Evolutionary conservation across 2,329 filamentous ascomycete species (phyloP).

Genomic region (Atkinsonella hypoxylon): DNA sequence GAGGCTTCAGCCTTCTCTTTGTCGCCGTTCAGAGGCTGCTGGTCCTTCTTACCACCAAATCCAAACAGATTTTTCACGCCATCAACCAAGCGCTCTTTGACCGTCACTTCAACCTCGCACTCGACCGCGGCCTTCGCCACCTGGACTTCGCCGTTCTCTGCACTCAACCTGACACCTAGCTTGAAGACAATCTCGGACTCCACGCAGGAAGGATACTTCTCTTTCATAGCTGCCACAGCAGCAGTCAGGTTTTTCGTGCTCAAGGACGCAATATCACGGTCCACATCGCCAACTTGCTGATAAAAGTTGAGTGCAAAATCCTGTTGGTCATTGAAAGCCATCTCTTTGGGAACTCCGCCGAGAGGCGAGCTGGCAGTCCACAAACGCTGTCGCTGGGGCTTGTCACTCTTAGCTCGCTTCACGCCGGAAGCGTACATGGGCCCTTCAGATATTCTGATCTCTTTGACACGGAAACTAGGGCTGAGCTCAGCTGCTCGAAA

Average conservation of each 20-base stretch:
- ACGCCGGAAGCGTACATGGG: conserved; percentile 63
- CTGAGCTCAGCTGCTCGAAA: conserved; percentile 89
- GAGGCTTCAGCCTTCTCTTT: conserved; percentile 32
- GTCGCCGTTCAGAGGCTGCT: conserved; percentile 61
- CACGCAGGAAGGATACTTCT: conserved; percentile 61
- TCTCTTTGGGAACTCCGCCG: conserved; percentile 66
- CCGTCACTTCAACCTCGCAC: conserved; percentile 64
- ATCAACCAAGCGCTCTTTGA: conserved; percentile 76
- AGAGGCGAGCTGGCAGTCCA: conserved; percentile 69
- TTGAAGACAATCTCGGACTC: conserved; percentile 69
- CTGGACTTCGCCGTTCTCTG: conserved; percentile 67
- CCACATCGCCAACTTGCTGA: conserved; percentile 51
- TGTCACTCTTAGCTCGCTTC: conserved; percentile 57
- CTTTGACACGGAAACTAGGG: conserved; percentile 94
- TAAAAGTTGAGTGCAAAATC: conserved; percentile 75
- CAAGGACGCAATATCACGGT: conserved; percentile 53
- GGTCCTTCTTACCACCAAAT: conserved; percentile 74
- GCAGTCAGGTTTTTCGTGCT: conserved; percentile 77
- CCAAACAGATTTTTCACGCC: conserved; percentile 95
- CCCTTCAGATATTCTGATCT: conserved; percentile 74
- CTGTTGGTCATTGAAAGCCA: conserved; percentile 69
- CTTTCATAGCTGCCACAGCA: conserved; percentile 65
- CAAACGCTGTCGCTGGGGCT: conserved; percentile 67
- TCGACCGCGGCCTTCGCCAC: conserved; percentile 66
- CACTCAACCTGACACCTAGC: conserved; percentile 60